phyloP scores from a whole-genome alignment of 2,329 filamentous ascomycete species.

The Colletotrichum trifolii region DNA sequence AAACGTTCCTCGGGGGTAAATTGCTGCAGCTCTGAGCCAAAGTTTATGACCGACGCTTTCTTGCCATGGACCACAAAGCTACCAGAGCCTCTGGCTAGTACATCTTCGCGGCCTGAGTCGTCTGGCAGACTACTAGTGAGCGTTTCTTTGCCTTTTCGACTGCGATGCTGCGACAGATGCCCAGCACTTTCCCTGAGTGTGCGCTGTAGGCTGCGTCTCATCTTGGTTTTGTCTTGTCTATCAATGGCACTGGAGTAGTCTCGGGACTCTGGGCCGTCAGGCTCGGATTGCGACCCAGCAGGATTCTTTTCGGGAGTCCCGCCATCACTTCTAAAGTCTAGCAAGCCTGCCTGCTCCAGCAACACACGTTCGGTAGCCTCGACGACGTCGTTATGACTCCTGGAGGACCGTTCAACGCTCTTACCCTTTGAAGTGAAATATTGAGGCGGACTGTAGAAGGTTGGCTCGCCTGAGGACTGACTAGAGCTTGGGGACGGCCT shows the following conservation, averaged over 20 bases:
- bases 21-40: slow-evolving; percentile 88
- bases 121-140: slow-evolving; percentile 67
- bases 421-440: slow-evolving; percentile 27
- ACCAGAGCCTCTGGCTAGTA: slow-evolving; percentile 80
- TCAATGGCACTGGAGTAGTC: slow-evolving; percentile 48
- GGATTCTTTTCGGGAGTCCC: slow-evolving; percentile 53
- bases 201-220: slow-evolving; percentile 87
- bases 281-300: slow-evolving; percentile 51
- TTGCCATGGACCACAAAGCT: slow-evolving; percentile 98
- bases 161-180: slow-evolving; percentile 74
- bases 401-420: slow-evolving; percentile 22
- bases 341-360: slow-evolving; percentile 73
- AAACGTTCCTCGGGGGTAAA: slow-evolving; percentile 80
- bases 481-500: slow-evolving; percentile 46
- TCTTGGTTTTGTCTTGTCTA: slow-evolving; percentile 71
- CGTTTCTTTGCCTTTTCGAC: slow-evolving; percentile 81
- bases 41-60: slow-evolving; percentile 97
- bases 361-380: slow-evolving; percentile 77
- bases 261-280: slow-evolving; percentile 52
- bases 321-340: slow-evolving; percentile 56
- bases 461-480: slow-evolving; percentile 46
- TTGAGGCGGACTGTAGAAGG: slow-evolving; percentile 36
- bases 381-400: slow-evolving; percentile 57
- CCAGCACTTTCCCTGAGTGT: slow-evolving; percentile 85
- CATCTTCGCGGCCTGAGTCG: slow-evolving; percentile 68